Percentiles rank a stretch among this genome's conserved stretches.
Conservation (phyloP, 768 basidiomycete genomes). For the Rhodosporidiobolus sp. region DNA sequence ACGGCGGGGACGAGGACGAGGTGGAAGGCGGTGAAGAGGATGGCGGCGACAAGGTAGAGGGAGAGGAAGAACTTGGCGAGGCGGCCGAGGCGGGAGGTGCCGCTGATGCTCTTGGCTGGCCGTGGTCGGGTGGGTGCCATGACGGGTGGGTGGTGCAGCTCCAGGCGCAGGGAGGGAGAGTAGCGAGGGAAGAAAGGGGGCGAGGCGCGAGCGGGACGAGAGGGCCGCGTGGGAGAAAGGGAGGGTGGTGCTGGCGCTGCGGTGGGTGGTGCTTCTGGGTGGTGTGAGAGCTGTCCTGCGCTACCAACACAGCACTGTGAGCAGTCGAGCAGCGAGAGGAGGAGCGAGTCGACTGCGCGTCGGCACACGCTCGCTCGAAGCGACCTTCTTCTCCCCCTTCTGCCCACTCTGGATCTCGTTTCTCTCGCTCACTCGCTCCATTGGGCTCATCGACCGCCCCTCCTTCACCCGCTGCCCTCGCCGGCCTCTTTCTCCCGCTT, state of each 20-base stretch:
- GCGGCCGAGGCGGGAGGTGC: slow-evolving; percentile 11
- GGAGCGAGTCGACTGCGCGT: too few relatives aligned
- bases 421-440: too few relatives aligned
- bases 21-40: slow-evolving; percentile 40
- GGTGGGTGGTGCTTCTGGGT: neutral
- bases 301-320: neutral
- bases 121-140: neutral
- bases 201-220: neutral
- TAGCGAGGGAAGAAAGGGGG: too few relatives aligned
- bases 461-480: too few relatives aligned
- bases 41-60: slow-evolving; percentile 38
- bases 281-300: neutral
- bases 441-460: too few relatives aligned
- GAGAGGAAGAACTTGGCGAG: slow-evolving; percentile 29
- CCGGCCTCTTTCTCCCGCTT: neutral
- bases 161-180: neutral
- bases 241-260: neutral
- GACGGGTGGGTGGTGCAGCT: neutral
- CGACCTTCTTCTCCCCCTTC: neutral
- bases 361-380: too few relatives aligned
- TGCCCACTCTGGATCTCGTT: too few relatives aligned
- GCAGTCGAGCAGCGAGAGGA: too few relatives aligned
- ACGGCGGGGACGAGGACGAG: slow-evolving; percentile 34
- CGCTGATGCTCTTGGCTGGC: neutral
- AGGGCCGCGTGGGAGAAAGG: neutral